These are phyloP conservation scores for Alloteropsis semialata DNA, from an alignment of 176 grass and related monocot genomes.

Conservation along the genomic window DNA sequence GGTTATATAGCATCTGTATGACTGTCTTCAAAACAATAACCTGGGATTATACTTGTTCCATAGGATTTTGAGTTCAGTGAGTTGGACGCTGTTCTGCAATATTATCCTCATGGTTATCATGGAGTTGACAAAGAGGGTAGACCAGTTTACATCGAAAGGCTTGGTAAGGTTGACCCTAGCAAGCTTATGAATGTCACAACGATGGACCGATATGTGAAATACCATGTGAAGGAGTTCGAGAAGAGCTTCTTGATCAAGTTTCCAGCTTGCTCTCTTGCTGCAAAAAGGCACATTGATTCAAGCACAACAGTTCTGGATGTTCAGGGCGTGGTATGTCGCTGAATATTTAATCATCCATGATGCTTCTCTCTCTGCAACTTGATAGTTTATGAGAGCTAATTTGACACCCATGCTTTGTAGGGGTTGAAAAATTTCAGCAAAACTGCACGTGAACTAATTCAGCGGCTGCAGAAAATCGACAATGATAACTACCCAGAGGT, in stretches of 20 bases:
- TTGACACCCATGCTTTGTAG: slow-evolving; percentile 32
- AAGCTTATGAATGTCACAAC: slow-evolving; percentile 93
- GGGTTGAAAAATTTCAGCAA: slow-evolving; percentile 99
- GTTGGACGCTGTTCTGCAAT: slow-evolving; percentile 75
- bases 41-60: slow-evolving; percentile 10
- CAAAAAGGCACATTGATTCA: slow-evolving; percentile 89
- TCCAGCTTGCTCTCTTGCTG: slow-evolving; percentile 89
- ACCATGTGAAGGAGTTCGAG: slow-evolving; percentile 96
- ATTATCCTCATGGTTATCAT: slow-evolving; percentile 98
- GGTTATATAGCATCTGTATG: not conserved
- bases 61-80: slow-evolving; percentile 86
- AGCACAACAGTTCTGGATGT: slow-evolving; percentile 96
- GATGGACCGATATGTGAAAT: slow-evolving; percentile 87
- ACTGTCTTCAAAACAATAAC: slow-evolving; percentile 1
- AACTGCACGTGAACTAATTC: slow-evolving; percentile 87
- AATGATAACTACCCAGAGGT: slow-evolving; percentile 98
- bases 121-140: slow-evolving; percentile 91
- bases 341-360: not conserved
- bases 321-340: slow-evolving; percentile 79
- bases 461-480: slow-evolving; percentile 87
- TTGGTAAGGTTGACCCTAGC: slow-evolving; percentile 90
- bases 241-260: slow-evolving; percentile 89
- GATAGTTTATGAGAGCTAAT: slow-evolving; percentile 1
- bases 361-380: not conserved
- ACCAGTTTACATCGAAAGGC: slow-evolving; percentile 96